phyloP scores from a whole-genome alignment of 129 eudicot genomes.

The Lonicera japonica region DNA sequence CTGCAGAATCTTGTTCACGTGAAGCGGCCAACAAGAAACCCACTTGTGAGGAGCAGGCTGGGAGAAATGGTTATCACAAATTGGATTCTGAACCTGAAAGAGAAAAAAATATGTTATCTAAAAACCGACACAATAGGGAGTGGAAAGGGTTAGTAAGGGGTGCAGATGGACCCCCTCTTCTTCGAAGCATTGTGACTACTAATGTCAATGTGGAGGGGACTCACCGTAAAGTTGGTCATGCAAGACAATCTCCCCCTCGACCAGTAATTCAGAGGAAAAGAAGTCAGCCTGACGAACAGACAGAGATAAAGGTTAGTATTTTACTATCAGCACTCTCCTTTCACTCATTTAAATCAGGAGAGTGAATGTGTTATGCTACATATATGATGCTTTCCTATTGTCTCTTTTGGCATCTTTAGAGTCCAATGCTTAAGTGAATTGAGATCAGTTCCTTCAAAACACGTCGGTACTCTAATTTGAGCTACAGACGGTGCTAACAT shows the following conservation, averaged over 20 bases:
- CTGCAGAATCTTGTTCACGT: slow-evolving; percentile 26
- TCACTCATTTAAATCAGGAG: too few relatives aligned
- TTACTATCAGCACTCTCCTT: background rate
- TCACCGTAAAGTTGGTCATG: slow-evolving; percentile 18
- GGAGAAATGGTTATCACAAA: slow-evolving; percentile 18
- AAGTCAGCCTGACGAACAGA: slow-evolving; percentile 48
- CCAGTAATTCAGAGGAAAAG: slow-evolving; percentile 49
- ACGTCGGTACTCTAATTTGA: too few relatives aligned
- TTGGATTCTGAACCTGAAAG: slow-evolving; percentile 37
- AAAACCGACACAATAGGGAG: slow-evolving; percentile 44
- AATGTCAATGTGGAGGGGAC: slow-evolving; percentile 28
- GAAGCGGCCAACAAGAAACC: slow-evolving; percentile 45
- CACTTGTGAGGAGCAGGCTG: slow-evolving; percentile 23
- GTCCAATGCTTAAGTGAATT: too few relatives aligned
- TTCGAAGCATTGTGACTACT: slow-evolving; percentile 42
- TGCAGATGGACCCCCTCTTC: slow-evolving; percentile 47
- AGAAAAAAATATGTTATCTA: slow-evolving; percentile 25
- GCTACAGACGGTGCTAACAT: too few relatives aligned
- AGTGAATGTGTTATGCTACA: too few relatives aligned
- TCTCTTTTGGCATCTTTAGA: too few relatives aligned
- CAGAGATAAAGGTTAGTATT: slow-evolving; percentile 40
- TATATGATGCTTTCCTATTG: too few relatives aligned
- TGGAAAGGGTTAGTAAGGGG: slow-evolving; percentile 50
- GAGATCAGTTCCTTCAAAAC: too few relatives aligned
- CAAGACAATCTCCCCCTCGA: slow-evolving; percentile 32